Base-by-base conservation (phyloP, 2,329 filamentous ascomycete species). In the Cladophialophora carrionii region DNA sequence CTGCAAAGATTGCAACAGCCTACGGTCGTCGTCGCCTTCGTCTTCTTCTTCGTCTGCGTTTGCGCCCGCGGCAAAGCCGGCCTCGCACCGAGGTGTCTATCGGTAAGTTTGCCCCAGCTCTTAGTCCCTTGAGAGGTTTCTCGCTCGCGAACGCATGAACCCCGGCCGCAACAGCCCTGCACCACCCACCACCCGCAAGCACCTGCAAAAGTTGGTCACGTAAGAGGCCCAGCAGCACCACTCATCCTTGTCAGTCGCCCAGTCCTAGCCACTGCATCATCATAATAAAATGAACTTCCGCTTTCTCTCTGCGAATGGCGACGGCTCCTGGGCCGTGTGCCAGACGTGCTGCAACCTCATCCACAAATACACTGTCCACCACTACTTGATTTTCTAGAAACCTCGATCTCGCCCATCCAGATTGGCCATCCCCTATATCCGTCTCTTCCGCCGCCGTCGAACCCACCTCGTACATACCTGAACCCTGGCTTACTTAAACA, bases 201-300 rank as follows among this genome's bases (percentile, higher is more conserved):
- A 10, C 24, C 7, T 37, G 41, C 37, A 20, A 49, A 51, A 51
- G 22, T 37, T 32, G 57, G 26, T 52, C 57, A 60, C 57, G 57
- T 60, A 60, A 60, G 57, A 60, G 57, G 57, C 57, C 34, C 57
- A 20, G 48, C 48, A 26, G 46, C 31, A 60, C 52, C 57, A 52
- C 29, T 60, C 57, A 60, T 60, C 57, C 57, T 22, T 24, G 57
- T 52, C 49, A 26, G 12, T 34, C 17, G 43, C 31, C 22, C 57
- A 8, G n/a, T 53, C 57, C 24, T 46, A 49, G 22, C n/a, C 10
- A 14, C 20, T 26, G 37, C 56, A 7, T 32, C 56, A 34, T 32
- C 56, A 29, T 2, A 34, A 37, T 57, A 37, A 34, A 34, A 60
- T 60, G 43, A 41, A 52, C 57, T 59, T 49, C 57, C 57, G 34